Conservation (phyloP, 768 basidiomycete species). For the Pholiota molesta region DNA sequence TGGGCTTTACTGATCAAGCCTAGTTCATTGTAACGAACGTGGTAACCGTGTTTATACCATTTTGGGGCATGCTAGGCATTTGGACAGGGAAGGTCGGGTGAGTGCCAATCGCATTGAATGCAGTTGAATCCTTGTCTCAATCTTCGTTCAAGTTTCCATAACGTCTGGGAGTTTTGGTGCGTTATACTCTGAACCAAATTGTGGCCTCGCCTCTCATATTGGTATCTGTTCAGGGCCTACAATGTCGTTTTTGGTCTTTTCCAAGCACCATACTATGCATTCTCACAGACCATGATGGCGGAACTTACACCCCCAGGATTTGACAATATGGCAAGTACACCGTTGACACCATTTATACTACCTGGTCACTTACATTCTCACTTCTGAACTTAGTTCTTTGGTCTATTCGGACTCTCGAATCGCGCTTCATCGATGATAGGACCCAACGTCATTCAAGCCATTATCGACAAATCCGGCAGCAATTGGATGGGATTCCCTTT, state of each 20-base stretch:
- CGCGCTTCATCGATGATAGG: slow-evolving; percentile 88
- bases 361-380: not conserved
- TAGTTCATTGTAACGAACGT: slow-evolving; percentile 81
- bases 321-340: slow-evolving; percentile 62
- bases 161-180: slow-evolving; percentile 87
- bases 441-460: slow-evolving; percentile 83
- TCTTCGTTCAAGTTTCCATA: slow-evolving; percentile 53
- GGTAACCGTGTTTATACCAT: slow-evolving; percentile 74
- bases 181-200: slow-evolving; percentile 5
- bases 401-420: slow-evolving; percentile 83
- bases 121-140: not conserved
- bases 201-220: not conserved
- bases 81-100: slow-evolving; percentile 80
- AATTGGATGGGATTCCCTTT: slow-evolving; percentile 90
- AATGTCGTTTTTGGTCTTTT: slow-evolving; percentile 81
- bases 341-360: not conserved
- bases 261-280: slow-evolving; percentile 88
- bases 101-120: slow-evolving; percentile 17
- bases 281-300: slow-evolving; percentile 87
- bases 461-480: slow-evolving; percentile 70
- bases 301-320: slow-evolving; percentile 88
- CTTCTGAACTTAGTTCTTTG: slow-evolving; percentile 67
- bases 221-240: slow-evolving; percentile 57
- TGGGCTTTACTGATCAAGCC: not conserved
- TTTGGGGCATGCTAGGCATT: slow-evolving; percentile 88